Evolutionary conservation across 2,329 filamentous ascomycete species (phyloP), one percentile per base, ranked within the genome.

Genomic region (Exophiala viscosa): DNA sequence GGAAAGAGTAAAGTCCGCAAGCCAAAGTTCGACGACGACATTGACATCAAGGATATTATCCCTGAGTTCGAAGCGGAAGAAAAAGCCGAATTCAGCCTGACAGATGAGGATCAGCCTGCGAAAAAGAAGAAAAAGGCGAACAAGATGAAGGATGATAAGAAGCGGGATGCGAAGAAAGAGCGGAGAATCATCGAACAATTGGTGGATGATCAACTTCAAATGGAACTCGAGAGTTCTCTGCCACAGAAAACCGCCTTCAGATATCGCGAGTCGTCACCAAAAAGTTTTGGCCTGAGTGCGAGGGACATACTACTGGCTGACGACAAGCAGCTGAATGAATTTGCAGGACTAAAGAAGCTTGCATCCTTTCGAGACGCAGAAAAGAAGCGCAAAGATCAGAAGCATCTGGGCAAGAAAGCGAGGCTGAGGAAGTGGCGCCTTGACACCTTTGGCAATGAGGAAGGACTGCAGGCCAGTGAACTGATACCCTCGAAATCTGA

Each of bases 21-120:
- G 74, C 90, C 90, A 8, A 88, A 84, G 60, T 99, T 92, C 87
- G 89, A 96, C 64, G 90, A 97, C 65, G 93, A 99, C 67, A 96
- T 99, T 63, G 91, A 97, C 67, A 97, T 99, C 74, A 90, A 88
- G 55, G 92, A 99, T 67, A 61, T 90, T 87, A 56, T 92, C 96
- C 68, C 79, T 96, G 45, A 75, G 96, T 23, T 90, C 90, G 1
- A 60, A 17, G 56, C 50, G 11, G 43, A 57, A 7, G 64, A 67
- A n/a, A 57, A 76, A 45, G 80, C 82, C 15, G 72, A 74, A 1
- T 71, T 87, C 54, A 73, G 73, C 1, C 72, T 86, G 1, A 81
- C 82, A 4, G 81, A 85, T 58, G 67, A 64, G 11, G 67, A 62
- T 17, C 69, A 69, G 62, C 68, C 71, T 77, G 77, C 35, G 74